Conservation (phyloP, 805 yeast genomes). For the Ogataea chonburiensis region DNA sequence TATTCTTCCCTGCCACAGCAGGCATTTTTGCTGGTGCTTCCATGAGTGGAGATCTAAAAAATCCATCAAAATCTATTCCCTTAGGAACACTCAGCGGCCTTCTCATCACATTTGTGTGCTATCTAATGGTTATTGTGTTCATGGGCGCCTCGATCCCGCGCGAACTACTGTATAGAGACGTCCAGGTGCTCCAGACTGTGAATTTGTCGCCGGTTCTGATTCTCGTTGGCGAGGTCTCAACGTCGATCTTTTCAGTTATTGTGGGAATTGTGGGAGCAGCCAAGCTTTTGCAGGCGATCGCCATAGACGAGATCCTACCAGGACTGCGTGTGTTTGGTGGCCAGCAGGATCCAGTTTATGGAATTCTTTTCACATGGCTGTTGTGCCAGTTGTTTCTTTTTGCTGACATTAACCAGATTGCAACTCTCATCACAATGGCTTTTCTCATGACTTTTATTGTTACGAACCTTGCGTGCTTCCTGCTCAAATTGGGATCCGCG, state of each 20-base stretch:
- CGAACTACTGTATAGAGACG: slow-evolving; percentile 69
- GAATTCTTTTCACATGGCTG: slow-evolving; percentile 75
- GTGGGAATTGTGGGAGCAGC: slow-evolving; percentile 98
- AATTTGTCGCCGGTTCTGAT: slow-evolving; percentile 67
- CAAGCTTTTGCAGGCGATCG: slow-evolving; percentile 83
- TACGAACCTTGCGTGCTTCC: slow-evolving; percentile 89
- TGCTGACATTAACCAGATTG: slow-evolving; percentile 90
- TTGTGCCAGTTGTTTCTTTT: slow-evolving; percentile 82
- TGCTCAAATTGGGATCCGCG: slow-evolving; percentile 84
- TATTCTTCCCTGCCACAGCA: slow-evolving; percentile 97
- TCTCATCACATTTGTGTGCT: slow-evolving; percentile 70
- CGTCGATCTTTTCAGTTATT: slow-evolving; percentile 87
- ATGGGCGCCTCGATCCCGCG: slow-evolving; percentile 83
- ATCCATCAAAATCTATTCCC: slow-evolving; percentile 89
- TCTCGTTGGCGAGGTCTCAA: slow-evolving; percentile 85
- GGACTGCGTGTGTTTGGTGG: slow-evolving; percentile 62
- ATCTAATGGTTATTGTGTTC: slow-evolving; percentile 75
- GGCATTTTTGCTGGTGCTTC: slow-evolving; percentile 99
- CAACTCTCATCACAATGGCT: slow-evolving; percentile 95
- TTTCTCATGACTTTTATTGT: slow-evolving; percentile 94
- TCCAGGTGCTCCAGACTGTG: slow-evolving; percentile 82
- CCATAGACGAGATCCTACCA: slow-evolving; percentile 86
- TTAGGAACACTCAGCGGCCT: slow-evolving; percentile 90
- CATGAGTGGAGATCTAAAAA: slow-evolving; percentile 90
- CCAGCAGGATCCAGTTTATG: slow-evolving; percentile 57